These are phyloP conservation scores for Trametes cinnabarina DNA, from an alignment of 768 basidiomycete species.

Conservation along the genomic window DNA sequence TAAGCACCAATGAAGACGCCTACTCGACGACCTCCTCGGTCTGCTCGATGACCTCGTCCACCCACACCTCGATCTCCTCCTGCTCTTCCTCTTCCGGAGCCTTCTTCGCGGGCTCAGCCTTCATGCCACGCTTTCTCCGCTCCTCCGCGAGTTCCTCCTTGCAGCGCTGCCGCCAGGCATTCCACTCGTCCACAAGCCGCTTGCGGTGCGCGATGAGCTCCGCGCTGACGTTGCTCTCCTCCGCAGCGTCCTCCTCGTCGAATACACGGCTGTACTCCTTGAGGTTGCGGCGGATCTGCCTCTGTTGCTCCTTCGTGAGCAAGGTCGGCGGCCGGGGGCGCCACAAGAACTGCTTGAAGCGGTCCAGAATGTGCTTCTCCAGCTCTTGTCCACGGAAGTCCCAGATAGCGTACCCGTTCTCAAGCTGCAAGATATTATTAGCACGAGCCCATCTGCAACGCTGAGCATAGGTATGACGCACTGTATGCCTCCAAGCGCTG, in stretches of 20 bases:
- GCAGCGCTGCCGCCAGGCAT: slow-evolving; percentile 85
- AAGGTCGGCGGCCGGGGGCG: slow-evolving; percentile 90
- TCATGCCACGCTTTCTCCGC: slow-evolving; percentile 39
- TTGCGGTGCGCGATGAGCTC: slow-evolving; percentile 89
- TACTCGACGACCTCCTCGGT: slow-evolving; percentile 68
- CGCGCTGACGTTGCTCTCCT: slow-evolving; percentile 91
- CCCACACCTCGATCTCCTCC: slow-evolving; percentile 92
- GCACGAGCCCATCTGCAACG: not conserved
- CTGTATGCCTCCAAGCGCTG: slow-evolving; percentile 92
- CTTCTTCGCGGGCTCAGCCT: slow-evolving; percentile 31
- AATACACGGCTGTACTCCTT: slow-evolving; percentile 89
- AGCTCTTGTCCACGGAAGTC: slow-evolving; percentile 97
- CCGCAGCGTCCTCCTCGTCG: slow-evolving; percentile 95
- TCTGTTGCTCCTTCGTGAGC: slow-evolving; percentile 84
- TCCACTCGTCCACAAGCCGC: slow-evolving; percentile 97
- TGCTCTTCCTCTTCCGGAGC: slow-evolving; percentile 55
- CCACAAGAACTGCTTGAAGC: slow-evolving; percentile 99
- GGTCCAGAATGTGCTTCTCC: slow-evolving; percentile 83
- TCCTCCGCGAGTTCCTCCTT: slow-evolving; percentile 65
- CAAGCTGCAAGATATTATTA: slow-evolving; percentile 57
- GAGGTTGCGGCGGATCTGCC: slow-evolving; percentile 81
- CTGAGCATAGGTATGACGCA: slow-evolving; percentile 39
- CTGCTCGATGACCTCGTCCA: slow-evolving; percentile 92
- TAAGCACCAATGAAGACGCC: not conserved
- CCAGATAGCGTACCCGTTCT: slow-evolving; percentile 96